Base-by-base conservation (phyloP, 169 alveolate genomes). In the Plasmodium inui region DNA sequence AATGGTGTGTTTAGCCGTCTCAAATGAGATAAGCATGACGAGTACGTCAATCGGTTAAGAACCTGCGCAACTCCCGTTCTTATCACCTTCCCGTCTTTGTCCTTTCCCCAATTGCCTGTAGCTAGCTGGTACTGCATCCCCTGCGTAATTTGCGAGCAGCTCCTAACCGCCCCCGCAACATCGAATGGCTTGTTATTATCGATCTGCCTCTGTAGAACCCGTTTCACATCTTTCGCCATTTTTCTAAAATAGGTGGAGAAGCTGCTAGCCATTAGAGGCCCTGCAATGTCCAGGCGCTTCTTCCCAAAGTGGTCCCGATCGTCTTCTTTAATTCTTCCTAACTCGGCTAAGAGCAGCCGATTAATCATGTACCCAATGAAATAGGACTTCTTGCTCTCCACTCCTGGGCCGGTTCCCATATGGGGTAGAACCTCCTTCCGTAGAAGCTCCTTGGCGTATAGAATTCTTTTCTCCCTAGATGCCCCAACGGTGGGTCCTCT, bases 301-400 rank as follows among this genome's bases (percentile, higher is more conserved):
- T 99, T 99, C 9, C 99, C 99, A 95, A 99, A 99, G 95, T 99
- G 99, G 95, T 99, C 99, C 78, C 99, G 97, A 94, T 99, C 99
- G 96, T 99, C 99, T 94, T 99, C 99, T 34, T 96, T 96, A 39
- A 98, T 98, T 92, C 99, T 96, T 9, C 99, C 99, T 26, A 99
- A 96, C 73, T 98, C 98, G 41, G 99, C 99, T 81, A 99, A 98
- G 91, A 99, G 96, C 72, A 99, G 94, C 70, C 99, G 97, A 95
- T 99, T 98, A 9, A 98, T 99, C 99, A 99, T 99, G 97, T 99
- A 99, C 22, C 99, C 99, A 37, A 99, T 97, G 96, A 99, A 99
- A 96, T 98, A 99, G 28, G 99, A 99, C 94, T 99, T 99, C 96
- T 98, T 98, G 61, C 98, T 96, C 92, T 98, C 99, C 80, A 98